Evolutionary conservation across 2,329 filamentous ascomycete genomes (phyloP).

Genomic region (Phoma sp.): DNA sequence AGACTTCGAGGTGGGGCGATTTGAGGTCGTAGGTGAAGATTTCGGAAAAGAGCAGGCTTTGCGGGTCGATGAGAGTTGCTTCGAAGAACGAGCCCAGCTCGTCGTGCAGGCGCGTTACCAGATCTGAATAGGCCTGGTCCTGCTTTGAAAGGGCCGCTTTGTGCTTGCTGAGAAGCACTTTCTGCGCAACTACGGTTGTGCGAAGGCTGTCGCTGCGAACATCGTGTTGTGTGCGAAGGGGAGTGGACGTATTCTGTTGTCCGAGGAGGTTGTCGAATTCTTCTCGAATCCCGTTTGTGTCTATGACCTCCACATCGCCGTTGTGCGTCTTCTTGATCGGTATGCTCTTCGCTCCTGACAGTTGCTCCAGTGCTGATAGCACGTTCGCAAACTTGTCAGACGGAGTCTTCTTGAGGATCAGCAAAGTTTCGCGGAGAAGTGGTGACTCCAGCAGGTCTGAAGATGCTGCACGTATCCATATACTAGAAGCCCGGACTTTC

Average conservation of each 20-base stretch:
- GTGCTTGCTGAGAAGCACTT: slow-evolving; percentile 79
- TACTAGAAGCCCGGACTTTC: slow-evolving; percentile 49
- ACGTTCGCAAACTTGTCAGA: slow-evolving; percentile 60
- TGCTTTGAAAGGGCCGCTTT: slow-evolving; percentile 72
- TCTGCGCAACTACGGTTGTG: slow-evolving; percentile 80
- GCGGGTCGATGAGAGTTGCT: slow-evolving; percentile 56
- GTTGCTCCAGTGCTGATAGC: slow-evolving; percentile 42
- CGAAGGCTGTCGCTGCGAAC: slow-evolving; percentile 72
- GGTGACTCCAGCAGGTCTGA: slow-evolving; percentile 61
- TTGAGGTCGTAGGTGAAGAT: slow-evolving; percentile 77
- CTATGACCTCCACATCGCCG: slow-evolving; percentile 27
- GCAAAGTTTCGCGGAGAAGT: slow-evolving; percentile 60
- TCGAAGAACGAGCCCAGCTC: slow-evolving; percentile 58
- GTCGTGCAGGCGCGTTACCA: slow-evolving; percentile 65
- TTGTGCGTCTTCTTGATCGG: slow-evolving; percentile 8
- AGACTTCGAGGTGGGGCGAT: slow-evolving; percentile 73
- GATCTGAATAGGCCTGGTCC: slow-evolving; percentile 72
- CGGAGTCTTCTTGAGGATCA: slow-evolving; percentile 66
- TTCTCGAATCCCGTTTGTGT: slow-evolving; percentile 33
- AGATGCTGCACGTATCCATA: slow-evolving; percentile 68
- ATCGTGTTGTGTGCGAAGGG: slow-evolving; percentile 77
- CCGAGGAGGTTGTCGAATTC: slow-evolving; percentile 43
- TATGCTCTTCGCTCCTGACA: neutral
- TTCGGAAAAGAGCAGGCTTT: slow-evolving; percentile 69
- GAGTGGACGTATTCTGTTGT: slow-evolving; percentile 29